These are phyloP conservation scores for Nemania sp. DNA, from an alignment of 2,329 filamentous ascomycete species.

Conservation along the genomic window DNA sequence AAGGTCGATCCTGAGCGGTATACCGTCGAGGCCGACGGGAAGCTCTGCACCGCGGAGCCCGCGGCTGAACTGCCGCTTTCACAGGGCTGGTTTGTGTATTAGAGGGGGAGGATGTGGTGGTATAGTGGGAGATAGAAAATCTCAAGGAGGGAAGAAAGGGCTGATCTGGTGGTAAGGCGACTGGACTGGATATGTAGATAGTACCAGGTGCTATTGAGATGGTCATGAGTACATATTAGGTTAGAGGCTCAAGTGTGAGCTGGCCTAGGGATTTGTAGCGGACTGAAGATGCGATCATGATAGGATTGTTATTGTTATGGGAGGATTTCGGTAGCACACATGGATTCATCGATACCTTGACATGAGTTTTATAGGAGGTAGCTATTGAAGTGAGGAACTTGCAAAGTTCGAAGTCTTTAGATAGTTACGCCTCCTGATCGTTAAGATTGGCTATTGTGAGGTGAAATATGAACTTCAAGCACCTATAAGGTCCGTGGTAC, in stretches of 20 bases:
- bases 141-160: too few species aligned
- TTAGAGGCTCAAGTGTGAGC: background rate
- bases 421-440: background rate
- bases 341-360: background rate
- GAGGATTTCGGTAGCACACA: background rate
- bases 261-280: too few species aligned
- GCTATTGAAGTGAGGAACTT: background rate
- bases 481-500: background rate
- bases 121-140: background rate
- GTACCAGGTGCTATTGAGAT: too few species aligned
- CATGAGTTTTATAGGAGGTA: background rate
- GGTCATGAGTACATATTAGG: background rate
- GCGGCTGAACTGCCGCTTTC: conserved; percentile 77
- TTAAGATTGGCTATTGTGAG: background rate
- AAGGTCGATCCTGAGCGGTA: conserved; percentile 92
- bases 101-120: conserved; percentile 34
- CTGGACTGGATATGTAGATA: background rate
- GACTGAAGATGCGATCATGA: background rate
- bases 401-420: background rate
- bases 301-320: background rate
- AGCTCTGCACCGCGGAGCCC: conserved; percentile 79
- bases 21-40: conserved; percentile 85
- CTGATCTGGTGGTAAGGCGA: too few species aligned
- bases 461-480: background rate
- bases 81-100: conserved; percentile 83